These are phyloP conservation scores for Cucurbita moschata DNA, from an alignment of 306 rosid genomes.

Conservation along the genomic window DNA sequence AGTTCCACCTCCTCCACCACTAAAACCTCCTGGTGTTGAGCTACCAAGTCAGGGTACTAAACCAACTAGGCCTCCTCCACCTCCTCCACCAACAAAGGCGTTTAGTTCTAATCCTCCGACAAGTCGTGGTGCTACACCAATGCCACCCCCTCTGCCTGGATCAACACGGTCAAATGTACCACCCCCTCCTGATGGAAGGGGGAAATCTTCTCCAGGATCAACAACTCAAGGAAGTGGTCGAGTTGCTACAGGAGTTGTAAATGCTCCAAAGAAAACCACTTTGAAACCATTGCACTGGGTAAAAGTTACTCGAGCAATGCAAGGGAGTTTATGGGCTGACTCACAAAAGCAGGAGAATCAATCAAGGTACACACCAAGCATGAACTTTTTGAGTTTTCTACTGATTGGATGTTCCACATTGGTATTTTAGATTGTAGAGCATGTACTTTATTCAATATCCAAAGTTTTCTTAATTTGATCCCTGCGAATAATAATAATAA, in stretches of 20 bases:
- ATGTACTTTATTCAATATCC: background rate
- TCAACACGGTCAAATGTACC: constrained; percentile 25
- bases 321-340: constrained; percentile 97
- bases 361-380: constrained; percentile 40
- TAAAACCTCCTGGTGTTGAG: constrained; percentile 33
- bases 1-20: constrained; percentile 23
- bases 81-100: constrained; percentile 34
- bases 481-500: background rate
- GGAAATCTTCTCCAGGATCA: constrained; percentile 29
- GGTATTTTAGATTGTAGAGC: background rate
- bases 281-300: constrained; percentile 93
- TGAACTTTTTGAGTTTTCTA: constrained; percentile 9
- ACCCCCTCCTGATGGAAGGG: constrained; percentile 25
- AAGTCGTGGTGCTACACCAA: constrained; percentile 14
- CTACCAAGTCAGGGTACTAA: constrained; percentile 13
- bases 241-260: constrained; percentile 25
- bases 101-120: constrained; percentile 24
- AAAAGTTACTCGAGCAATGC: constrained; percentile 73
- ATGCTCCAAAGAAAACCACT: constrained; percentile 54
- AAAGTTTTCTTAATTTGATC: background rate
- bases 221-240: constrained; percentile 51
- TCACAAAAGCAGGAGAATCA: constrained; percentile 61
- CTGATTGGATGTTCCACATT: background rate
- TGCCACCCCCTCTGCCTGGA: constrained; percentile 29
- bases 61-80: constrained; percentile 23